phyloP scores from a whole-genome alignment of 345 rosid genomes.

The Erysimum cheiranthoides region DNA sequence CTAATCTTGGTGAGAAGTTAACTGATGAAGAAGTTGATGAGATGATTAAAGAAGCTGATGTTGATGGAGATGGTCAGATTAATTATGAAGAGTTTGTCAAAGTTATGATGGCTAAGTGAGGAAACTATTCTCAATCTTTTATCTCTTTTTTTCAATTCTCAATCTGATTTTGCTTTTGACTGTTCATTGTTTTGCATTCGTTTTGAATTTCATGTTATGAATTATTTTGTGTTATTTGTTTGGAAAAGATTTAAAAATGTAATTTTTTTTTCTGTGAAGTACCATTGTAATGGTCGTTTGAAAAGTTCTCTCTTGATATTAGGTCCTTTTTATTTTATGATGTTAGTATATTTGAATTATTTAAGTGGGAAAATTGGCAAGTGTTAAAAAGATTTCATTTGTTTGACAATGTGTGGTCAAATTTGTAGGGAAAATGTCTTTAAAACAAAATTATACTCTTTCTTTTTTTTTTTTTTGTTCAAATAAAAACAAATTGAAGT shows the following conservation, averaged over 20 bases:
- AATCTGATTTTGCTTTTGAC: slow-evolving; percentile 7
- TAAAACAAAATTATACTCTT: too few species aligned
- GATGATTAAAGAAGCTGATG: slow-evolving; percentile 50
- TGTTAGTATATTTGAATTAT: too few species aligned
- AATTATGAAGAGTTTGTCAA: slow-evolving; percentile 52
- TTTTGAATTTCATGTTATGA: slow-evolving; percentile 20
- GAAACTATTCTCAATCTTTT: neutral
- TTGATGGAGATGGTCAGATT: slow-evolving; percentile 52
- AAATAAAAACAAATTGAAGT: too few species aligned
- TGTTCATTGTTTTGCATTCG: slow-evolving; percentile 23
- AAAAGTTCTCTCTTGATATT: neutral
- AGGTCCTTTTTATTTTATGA: neutral
- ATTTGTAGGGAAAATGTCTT: too few species aligned
- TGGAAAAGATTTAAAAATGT: slow-evolving; percentile 6
- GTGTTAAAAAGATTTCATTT: too few species aligned
- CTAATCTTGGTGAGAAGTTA: slow-evolving; percentile 59
- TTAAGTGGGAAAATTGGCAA: neutral
- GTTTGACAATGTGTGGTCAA: too few species aligned
- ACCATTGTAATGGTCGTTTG: neutral
- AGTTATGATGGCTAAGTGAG: slow-evolving; percentile 55
- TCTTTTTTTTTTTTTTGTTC: too few species aligned
- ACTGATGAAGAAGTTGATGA: slow-evolving; percentile 61
- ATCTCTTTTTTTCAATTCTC: neutral
- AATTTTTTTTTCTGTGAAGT: neutral
- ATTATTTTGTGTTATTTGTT: slow-evolving; percentile 26